Conservation (phyloP, 2,329 filamentous ascomycete species). For the Penicillium vulpinum region DNA sequence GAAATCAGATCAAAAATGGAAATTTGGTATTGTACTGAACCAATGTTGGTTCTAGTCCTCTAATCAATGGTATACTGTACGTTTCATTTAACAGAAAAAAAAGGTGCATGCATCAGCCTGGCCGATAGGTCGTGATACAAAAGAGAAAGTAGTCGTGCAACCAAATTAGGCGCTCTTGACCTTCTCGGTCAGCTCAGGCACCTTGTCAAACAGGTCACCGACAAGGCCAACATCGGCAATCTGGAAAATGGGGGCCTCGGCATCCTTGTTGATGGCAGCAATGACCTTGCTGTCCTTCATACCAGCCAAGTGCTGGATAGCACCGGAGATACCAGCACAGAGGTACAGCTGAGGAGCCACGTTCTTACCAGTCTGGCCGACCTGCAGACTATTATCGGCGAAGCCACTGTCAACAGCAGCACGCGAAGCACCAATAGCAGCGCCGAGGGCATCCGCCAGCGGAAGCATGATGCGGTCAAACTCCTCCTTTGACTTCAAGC, state of each 20-base stretch:
- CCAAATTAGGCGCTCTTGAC: slow-evolving; percentile 59
- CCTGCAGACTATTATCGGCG: slow-evolving; percentile 96
- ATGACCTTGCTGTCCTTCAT: slow-evolving; percentile 99
- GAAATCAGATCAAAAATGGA: not conserved
- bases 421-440: slow-evolving; percentile 92
- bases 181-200: slow-evolving; percentile 95
- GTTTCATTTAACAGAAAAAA: slow-evolving; percentile 14
- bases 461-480: slow-evolving; percentile 92
- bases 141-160: slow-evolving; percentile 9
- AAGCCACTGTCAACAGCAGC: slow-evolving; percentile 97
- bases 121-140: slow-evolving; percentile 24
- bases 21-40: slow-evolving; percentile 9
- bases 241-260: slow-evolving; percentile 97
- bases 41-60: slow-evolving; percentile 7
- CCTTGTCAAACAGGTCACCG: slow-evolving; percentile 91
- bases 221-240: slow-evolving; percentile 94
- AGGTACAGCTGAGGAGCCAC: slow-evolving; percentile 95
- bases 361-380: slow-evolving; percentile 98
- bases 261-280: slow-evolving; percentile 96
- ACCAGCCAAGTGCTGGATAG: slow-evolving; percentile 95
- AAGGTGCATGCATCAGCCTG: slow-evolving; percentile 3
- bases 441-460: slow-evolving; percentile 85
- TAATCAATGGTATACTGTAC: slow-evolving; percentile 22
- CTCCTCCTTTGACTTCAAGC: slow-evolving; percentile 96
- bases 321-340: slow-evolving; percentile 92